Percentiles rank a stretch among this genome's conserved stretches.
Conservation (phyloP, 2,329 filamentous ascomycete genomes). For the Claviceps maximensis region DNA sequence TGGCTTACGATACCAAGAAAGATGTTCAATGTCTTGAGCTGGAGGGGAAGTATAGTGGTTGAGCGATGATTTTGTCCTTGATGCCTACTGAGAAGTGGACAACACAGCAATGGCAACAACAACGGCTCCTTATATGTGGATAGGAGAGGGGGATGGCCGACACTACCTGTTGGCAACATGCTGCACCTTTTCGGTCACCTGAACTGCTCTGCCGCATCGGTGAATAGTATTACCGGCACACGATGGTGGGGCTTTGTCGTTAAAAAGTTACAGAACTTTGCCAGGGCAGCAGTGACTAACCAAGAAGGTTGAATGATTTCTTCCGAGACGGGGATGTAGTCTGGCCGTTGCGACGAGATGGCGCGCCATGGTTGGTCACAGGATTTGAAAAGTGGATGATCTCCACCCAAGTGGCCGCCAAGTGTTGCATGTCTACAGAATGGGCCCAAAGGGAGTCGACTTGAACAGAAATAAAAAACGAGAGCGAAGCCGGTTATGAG, state of each 20-base stretch:
- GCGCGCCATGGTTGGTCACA: slow-evolving; percentile 4
- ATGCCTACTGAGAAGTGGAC: slow-evolving; percentile 9
- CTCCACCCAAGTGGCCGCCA: background rate
- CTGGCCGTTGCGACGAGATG: background rate
- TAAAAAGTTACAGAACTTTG: slow-evolving; percentile 2
- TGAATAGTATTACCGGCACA: slow-evolving; percentile 17
- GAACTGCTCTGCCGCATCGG: slow-evolving; percentile 13
- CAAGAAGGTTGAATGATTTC: slow-evolving; percentile 1
- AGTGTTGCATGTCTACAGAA: background rate
- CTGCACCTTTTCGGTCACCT: slow-evolving; percentile 10
- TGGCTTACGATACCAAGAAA: background rate
- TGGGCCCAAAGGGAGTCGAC: background rate
- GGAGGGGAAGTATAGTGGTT: background rate
- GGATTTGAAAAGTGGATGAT: slow-evolving; percentile 2
- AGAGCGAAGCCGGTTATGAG: too few species aligned
- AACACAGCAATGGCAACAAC: slow-evolving; percentile 11
- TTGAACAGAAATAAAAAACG: background rate
- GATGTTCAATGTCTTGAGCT: background rate
- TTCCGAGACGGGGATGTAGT: background rate
- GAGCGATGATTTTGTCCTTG: background rate
- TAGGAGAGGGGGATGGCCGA: background rate
- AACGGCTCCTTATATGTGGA: slow-evolving; percentile 3
- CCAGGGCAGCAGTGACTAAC: background rate
- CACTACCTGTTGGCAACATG: slow-evolving; percentile 8
- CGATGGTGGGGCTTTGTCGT: slow-evolving; percentile 14